Evolutionary conservation across 345 rosid genomes (phyloP).

Genomic region (Hibiscus mutabilis): DNA sequence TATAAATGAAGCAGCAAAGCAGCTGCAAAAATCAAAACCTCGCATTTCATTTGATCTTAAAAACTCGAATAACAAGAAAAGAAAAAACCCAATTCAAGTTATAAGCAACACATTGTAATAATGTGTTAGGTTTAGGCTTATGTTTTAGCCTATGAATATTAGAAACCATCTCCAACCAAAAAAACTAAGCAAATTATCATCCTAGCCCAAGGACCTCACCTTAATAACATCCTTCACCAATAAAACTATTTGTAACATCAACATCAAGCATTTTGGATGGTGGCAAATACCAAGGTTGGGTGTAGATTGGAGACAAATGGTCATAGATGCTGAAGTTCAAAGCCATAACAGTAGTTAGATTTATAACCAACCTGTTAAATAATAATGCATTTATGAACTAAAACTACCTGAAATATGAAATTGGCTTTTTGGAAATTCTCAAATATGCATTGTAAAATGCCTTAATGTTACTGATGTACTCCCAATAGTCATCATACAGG

Average conservation of each 20-base stretch:
- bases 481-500: slow-evolving; percentile 99
- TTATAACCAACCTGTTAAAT: not conserved
- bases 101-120: no score
- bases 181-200: not conserved
- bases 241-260: slow-evolving; percentile 90
- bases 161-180: not conserved
- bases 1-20: no score
- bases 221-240: slow-evolving; percentile 98
- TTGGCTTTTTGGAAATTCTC: slow-evolving; percentile 86
- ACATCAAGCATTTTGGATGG: slow-evolving; percentile 99
- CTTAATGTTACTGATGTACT: slow-evolving; percentile 94
- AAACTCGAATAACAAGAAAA: no score
- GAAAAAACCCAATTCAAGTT: no score
- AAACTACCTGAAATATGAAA: slow-evolving; percentile 83
- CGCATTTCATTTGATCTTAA: no score
- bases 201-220: slow-evolving; percentile 29
- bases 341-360: not conserved
- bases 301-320: slow-evolving; percentile 91
- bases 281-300: slow-evolving; percentile 92
- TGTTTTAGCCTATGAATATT: not conserved
- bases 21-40: no score
- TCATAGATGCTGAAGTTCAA: slow-evolving; percentile 67
- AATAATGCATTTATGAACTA: not conserved
- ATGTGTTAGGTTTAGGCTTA: no score
- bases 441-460: slow-evolving; percentile 97